Percentiles rank a stretch among this genome's conserved stretches.
Conservation (phyloP, 768 basidiomycete species). For the Tephrocybe sp. region DNA sequence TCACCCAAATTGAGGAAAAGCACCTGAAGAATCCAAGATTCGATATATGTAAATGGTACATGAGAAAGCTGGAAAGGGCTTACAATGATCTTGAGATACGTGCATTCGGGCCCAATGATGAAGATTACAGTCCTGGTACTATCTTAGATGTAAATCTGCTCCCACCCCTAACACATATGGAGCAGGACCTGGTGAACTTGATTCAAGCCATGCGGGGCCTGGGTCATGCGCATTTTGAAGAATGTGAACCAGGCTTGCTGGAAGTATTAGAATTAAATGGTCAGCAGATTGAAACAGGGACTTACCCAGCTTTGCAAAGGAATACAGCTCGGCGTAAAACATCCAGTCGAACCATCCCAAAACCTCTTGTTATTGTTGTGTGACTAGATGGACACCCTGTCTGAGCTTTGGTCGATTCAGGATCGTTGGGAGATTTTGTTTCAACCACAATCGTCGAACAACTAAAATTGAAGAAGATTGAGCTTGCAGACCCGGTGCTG, state of each 20-base stretch:
- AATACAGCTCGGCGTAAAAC: not conserved
- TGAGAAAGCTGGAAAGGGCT: not conserved
- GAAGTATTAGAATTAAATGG: not conserved
- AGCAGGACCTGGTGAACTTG: too few species aligned
- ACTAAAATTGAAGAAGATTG: not conserved
- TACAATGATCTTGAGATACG: too few species aligned
- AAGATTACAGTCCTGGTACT: too few species aligned
- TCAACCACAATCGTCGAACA: not conserved
- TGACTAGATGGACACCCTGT: not conserved
- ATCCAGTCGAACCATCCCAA: not conserved
- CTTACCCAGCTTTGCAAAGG: not conserved
- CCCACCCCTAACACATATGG: too few species aligned
- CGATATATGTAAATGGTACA: not conserved
- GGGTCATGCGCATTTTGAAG: too few species aligned
- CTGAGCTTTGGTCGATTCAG: not conserved
- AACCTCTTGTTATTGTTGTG: not conserved
- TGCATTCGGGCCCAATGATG: too few species aligned
- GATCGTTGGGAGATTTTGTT: not conserved
- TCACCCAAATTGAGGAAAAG: not conserved
- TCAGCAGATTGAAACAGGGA: not conserved
- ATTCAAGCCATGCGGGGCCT: too few species aligned
- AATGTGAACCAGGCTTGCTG: too few species aligned
- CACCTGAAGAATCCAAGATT: not conserved
- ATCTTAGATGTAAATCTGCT: too few species aligned
- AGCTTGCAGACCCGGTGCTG: not conserved